Evolutionary conservation across 805 yeast species (phyloP).

Genomic region (Nakazawaea populi): DNA sequence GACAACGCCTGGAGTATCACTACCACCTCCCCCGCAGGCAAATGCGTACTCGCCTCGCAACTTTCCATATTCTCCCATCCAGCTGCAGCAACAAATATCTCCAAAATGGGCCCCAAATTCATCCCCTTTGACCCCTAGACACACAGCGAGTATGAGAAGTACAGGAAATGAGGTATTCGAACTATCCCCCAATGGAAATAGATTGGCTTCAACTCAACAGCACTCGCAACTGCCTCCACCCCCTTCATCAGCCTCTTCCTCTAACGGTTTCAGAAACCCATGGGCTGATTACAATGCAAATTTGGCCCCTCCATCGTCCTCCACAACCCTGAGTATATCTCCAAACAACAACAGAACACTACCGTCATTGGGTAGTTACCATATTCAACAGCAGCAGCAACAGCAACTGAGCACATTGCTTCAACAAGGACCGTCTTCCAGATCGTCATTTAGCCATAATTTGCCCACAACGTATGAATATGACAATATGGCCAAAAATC

Average conservation of each 20-base stretch:
- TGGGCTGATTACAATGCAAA: conserved; percentile 3
- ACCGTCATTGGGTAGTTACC: conserved; percentile 5
- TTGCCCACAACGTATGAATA: conserved; percentile 24
- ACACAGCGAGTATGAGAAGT: background rate
- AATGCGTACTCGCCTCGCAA: background rate
- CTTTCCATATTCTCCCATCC: conserved; percentile 5
- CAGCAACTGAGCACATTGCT: background rate
- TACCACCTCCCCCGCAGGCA: background rate
- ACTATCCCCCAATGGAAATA: background rate
- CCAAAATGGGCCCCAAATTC: conserved; percentile 2
- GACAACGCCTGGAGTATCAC: background rate
- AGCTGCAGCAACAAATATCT: background rate
- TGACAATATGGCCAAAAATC: conserved; percentile 11
- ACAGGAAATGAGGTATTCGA: conserved; percentile 1
- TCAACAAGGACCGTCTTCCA: conserved; percentile 4
- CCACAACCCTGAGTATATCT: conserved; percentile 4
- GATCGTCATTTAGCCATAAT: conserved; percentile 14
- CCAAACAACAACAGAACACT: conserved; percentile 4
- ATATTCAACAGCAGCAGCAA: conserved; percentile 2
- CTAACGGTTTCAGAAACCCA: conserved; percentile 8
- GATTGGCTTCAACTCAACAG: background rate
- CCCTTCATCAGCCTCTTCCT: background rate
- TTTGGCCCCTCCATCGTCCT: background rate
- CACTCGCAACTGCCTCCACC: background rate
- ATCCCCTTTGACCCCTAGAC: conserved; percentile 3